These are phyloP conservation scores for Trypanosoma caninum DNA, from an alignment of 208 protist genomes.

Conservation along the genomic window DNA sequence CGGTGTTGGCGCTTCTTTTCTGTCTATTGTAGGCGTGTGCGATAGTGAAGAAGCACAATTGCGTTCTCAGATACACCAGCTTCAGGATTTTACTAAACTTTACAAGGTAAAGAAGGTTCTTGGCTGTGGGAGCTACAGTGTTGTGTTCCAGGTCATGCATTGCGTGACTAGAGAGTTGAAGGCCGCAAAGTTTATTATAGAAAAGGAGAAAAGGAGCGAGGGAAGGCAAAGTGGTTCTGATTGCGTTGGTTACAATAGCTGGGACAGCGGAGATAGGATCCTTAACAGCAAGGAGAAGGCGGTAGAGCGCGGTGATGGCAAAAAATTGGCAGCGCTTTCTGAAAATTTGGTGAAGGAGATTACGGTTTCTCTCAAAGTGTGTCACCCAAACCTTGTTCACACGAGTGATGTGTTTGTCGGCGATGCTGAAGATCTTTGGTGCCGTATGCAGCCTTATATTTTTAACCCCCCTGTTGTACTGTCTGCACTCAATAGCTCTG, in stretches of 20 bases:
- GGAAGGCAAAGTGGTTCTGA: background rate
- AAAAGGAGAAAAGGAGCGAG: background rate
- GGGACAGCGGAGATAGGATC: background rate
- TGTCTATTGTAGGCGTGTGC: background rate
- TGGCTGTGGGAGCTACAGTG: slow-evolving; percentile 17
- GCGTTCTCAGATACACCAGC: background rate
- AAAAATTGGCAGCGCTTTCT: background rate
- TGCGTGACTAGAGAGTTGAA: slow-evolving; percentile 12
- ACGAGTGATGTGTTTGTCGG: slow-evolving; percentile 22
- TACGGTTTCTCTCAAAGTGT: slow-evolving; percentile 7
- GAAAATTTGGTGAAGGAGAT: slow-evolving; percentile 22
- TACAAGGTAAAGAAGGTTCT: slow-evolving; percentile 11
- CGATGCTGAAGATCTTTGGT: slow-evolving; percentile 6
- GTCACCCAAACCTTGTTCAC: slow-evolving; percentile 19
- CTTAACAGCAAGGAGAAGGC: background rate
- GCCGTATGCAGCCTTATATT: slow-evolving; percentile 2
- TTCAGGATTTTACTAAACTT: slow-evolving; percentile 8
- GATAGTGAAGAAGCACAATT: background rate
- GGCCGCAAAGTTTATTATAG: slow-evolving; percentile 19
- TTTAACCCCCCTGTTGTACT: background rate
- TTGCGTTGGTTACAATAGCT: background rate
- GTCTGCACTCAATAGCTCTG: background rate
- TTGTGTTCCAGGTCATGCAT: slow-evolving; percentile 22
- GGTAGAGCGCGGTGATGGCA: background rate
- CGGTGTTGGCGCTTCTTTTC: background rate